Evolutionary conservation across 352 stramenopile genomes (phyloP), one percentile per base, ranked within the genome.

Genomic region (Phytophthora uliginosa): DNA sequence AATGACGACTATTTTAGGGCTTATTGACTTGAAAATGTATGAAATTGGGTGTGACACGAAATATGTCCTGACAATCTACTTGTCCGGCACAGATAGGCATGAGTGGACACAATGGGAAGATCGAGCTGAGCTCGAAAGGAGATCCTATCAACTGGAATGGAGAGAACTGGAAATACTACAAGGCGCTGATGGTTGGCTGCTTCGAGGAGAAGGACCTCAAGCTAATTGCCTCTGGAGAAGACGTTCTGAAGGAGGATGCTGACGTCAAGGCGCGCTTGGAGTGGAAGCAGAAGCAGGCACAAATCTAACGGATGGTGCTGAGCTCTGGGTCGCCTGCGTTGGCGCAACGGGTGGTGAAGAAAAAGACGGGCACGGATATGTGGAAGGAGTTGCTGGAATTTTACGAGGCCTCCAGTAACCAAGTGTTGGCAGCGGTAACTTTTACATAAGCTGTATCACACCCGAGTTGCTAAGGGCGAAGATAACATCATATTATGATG

Each of bases 221-320:
- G 15, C 38, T n/a, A 7, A 9, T 47, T 17, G 18, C 17, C 18
- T 24, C 18, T 20, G 18, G 42, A 20, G 18, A 24, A 20, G 9
- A 51, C 7, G n/a, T 20, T 51, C 42, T 51, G n/a, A 51, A 51
- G n/a, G 42, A 51, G 42, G 42, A 51, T 51, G n/a, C 42, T 26
- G 42, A 24, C 42, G 18, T 26, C 8, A 51, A 51, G 8, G 18
- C n/a, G 42, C 38, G n/a, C 42, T 24, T 15, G 2, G 18, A 51
- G 42, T 51, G 42, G 18, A 51, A 51, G 42, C 18, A 51, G 42
- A 51, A 51, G n/a, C 42, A 51, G 17, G 3, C 42, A 51, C 17
- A 51, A 18, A 51, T 24, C 42, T 22, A 51, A 7, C 6, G 42
- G n/a, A 24, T 51, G 42, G 42, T 51, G 42, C 42, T 51, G 42